A percentile compares a stretch with the other conserved stretches of the same genome.
Evolutionary conservation across 345 rosid species (phyloP).

Genomic region (Erodium maritimum): DNA sequence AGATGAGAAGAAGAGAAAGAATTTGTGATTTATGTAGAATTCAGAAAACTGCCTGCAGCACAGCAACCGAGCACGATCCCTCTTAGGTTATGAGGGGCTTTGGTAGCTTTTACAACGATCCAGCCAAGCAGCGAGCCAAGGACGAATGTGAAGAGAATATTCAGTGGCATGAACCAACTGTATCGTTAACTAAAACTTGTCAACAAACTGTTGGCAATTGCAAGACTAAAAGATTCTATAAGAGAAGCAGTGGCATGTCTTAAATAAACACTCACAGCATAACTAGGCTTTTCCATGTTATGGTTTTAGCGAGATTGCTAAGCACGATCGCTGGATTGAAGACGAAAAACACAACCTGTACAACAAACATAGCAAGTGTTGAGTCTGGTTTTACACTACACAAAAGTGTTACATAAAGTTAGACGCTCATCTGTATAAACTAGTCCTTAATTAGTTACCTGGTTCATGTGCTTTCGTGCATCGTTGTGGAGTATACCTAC

Average conservation of each 20-base stretch:
- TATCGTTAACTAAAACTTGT: background rate
- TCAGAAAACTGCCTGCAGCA: slow-evolving; percentile 12
- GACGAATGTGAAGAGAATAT: slow-evolving; percentile 4
- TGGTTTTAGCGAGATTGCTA: slow-evolving; percentile 5
- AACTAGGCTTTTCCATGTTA: slow-evolving; percentile 6
- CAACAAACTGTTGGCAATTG: background rate
- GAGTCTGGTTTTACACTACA: too few relatives aligned
- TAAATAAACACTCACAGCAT: slow-evolving; percentile 3
- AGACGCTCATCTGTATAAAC: too few relatives aligned
- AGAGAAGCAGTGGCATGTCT: too few relatives aligned
- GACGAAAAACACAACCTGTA: slow-evolving; percentile 7
- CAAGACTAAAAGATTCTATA: background rate
- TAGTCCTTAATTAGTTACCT: too few relatives aligned
- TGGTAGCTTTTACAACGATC: slow-evolving; percentile 4
- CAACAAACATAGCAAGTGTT: background rate
- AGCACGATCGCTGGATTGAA: slow-evolving; percentile 6
- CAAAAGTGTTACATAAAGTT: too few relatives aligned
- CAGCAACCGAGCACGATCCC: slow-evolving; percentile 12
- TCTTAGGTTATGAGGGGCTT: slow-evolving; percentile 3
- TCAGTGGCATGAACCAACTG: slow-evolving; percentile 11
- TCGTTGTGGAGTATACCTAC: too few relatives aligned
- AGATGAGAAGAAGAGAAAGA: too few relatives aligned
- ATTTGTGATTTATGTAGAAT: too few relatives aligned
- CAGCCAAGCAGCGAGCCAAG: slow-evolving; percentile 8
- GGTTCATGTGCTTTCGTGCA: too few relatives aligned